Base-by-base conservation (phyloP, 2,329 filamentous ascomycete genomes). In the Basipetospora chlamydospora region DNA sequence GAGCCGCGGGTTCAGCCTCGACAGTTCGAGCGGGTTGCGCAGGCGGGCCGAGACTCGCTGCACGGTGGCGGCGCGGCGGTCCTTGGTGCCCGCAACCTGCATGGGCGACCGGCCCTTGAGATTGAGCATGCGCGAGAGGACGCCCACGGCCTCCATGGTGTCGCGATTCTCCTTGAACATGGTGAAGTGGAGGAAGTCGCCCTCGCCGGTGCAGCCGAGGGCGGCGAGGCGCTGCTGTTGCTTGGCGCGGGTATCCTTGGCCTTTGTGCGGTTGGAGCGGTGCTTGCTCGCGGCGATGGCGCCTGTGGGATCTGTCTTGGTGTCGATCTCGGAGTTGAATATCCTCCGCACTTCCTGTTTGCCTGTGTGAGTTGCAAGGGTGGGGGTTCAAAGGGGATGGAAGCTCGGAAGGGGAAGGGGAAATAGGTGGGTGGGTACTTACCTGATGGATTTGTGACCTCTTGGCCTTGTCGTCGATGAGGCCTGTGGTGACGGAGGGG, bases 91-190 rank as follows among this genome's bases (percentile, higher is more conserved):
- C 3, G 87, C 85, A 37, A 72, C 73, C 31, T 63, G 64, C 47
- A 94, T 88, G n/a, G n/a, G n/a, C 40, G 74, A 68, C 46, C 87
- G 81, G 18, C 71, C 66, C 52, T 82, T 86, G 44, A 82, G 64
- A 50, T 79, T 81, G 43, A 93, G 59, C 44, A 80, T 70, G 29
- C 79, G 79, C 1, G 78, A 73, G 28, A 95, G 69, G 49, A 80
- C 83, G 37, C 74, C 78, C 37, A 92, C 67, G 0, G 84, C 79
- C 47, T 95, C 87, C 82, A 94, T 92, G 1, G 87, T 95, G 52
- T 95, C 87, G 52, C 88, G 87, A 60, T 95, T 95, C 60, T 94
- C 87, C 60, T 95, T 95, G 70, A 88, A 92, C 35, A 95, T 66
- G 1, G 83, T 88, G 54, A 94, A 93, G 55, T 94, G 86, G 11